A percentile compares a stretch with the other conserved stretches of the same genome.
phyloP scores from a whole-genome alignment of 2,329 filamentous ascomycete genomes.

The Ophiostoma quercus region DNA sequence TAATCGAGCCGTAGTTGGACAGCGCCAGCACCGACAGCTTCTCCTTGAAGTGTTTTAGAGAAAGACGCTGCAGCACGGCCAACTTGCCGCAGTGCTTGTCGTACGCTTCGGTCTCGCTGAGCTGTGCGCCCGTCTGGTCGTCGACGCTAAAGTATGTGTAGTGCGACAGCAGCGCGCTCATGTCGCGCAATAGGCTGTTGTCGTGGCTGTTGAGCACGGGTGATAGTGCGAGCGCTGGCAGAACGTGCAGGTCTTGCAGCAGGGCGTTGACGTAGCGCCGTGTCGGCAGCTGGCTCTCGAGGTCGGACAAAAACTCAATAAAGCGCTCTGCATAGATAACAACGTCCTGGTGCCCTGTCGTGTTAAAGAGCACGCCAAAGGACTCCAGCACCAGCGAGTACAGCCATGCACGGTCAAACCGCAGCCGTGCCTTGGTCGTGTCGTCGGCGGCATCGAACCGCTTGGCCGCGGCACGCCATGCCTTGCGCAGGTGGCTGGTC shows the following conservation, averaged over 20 bases:
- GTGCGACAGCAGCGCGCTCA: constrained; percentile 74
- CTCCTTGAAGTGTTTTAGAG: constrained; percentile 76
- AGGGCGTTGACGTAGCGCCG: constrained; percentile 88
- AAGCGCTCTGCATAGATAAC: constrained; percentile 88
- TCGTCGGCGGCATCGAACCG: constrained; percentile 85
- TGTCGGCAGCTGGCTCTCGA: constrained; percentile 90
- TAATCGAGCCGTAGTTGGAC: constrained; percentile 86
- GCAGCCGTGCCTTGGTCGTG: constrained; percentile 66
- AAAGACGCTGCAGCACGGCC: constrained; percentile 71
- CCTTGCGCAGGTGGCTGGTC: constrained; percentile 70
- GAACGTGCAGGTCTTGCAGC: constrained; percentile 75
- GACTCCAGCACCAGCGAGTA: constrained; percentile 83
- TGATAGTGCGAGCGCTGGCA: constrained; percentile 72
- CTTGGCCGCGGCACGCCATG: constrained; percentile 83
- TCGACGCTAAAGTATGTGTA: constrained; percentile 87
- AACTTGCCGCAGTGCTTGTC: constrained; percentile 72
- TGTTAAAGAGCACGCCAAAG: constrained; percentile 63
- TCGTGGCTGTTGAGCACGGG: constrained; percentile 69
- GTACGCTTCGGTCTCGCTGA: constrained; percentile 67
- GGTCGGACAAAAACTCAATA: constrained; percentile 79
- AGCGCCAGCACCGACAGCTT: constrained; percentile 88
- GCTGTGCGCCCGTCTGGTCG: constrained; percentile 77
- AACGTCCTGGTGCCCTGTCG: constrained; percentile 46
- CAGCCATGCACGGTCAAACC: constrained; percentile 91
- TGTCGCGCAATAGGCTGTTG: constrained; percentile 72